Percentiles rank a stretch among this genome's conserved stretches.
phyloP scores from a whole-genome alignment of 1,284 basidiomycete genomes.

The Ustilago sp. region DNA sequence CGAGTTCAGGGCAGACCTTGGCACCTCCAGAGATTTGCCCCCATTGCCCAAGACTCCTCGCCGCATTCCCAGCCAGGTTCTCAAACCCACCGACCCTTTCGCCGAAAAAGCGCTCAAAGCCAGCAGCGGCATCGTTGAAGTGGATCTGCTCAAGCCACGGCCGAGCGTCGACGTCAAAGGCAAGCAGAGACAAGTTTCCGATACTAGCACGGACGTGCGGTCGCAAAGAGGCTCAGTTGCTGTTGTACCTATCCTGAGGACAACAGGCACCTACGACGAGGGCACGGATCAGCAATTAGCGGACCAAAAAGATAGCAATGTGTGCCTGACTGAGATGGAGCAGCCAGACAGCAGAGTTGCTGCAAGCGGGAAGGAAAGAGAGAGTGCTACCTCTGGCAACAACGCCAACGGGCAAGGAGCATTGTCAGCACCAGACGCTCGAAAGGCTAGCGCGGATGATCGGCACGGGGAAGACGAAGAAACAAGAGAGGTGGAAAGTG shows the following conservation, averaged over 20 bases:
- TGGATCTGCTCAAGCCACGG: background rate
- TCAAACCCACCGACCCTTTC: constrained; percentile 28
- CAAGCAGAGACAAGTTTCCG: constrained; percentile 7
- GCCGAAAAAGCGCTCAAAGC: constrained; percentile 32
- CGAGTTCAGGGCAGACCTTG: constrained; percentile 29
- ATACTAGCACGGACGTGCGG: background rate
- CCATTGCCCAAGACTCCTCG: constrained; percentile 23
- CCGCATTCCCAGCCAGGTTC: constrained; percentile 17
- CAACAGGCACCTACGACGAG: background rate
- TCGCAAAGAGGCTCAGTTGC: background rate
- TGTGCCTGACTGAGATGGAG: background rate
- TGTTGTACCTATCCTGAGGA: background rate
- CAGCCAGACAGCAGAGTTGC: background rate
- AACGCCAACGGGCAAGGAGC: background rate
- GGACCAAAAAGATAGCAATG: background rate
- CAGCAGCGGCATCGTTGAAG: constrained; percentile 21
- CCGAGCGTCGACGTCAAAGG: constrained; percentile 17
- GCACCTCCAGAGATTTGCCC: background rate
- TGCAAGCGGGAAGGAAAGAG: background rate
- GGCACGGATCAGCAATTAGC: background rate
- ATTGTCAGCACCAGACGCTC: background rate
- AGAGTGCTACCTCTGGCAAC: background rate
- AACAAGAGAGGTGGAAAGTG: background rate
- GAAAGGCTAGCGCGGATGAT: background rate
- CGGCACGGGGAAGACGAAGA: background rate